Percentiles rank a stretch among this genome's conserved stretches.
These are phyloP conservation scores for Phellinidium pouzarii DNA, from an alignment of 1,284 basidiomycete species.

Conservation along the genomic window DNA sequence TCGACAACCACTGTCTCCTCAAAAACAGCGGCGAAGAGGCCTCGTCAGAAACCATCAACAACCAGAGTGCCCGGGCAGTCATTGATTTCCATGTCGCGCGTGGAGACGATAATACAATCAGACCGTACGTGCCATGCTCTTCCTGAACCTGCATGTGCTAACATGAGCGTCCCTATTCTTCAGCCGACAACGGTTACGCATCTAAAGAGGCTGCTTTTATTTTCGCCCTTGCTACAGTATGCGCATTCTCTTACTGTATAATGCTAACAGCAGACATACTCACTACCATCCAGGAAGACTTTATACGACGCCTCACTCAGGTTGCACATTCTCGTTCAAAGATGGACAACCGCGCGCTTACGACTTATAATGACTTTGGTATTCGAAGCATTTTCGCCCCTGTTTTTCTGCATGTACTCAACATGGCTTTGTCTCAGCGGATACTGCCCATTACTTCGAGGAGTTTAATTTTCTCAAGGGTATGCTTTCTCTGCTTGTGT, in stretches of 20 bases:
- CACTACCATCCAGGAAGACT: slow-evolving; percentile 54
- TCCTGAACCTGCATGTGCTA: background rate
- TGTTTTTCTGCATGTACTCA: slow-evolving; percentile 8
- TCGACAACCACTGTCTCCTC: slow-evolving; percentile 1
- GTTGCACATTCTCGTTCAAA: slow-evolving; percentile 52
- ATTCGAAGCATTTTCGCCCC: slow-evolving; percentile 20
- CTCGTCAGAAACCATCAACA: slow-evolving; percentile 31
- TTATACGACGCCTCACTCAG: slow-evolving; percentile 59
- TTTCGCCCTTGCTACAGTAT: slow-evolving; percentile 63
- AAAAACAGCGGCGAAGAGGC: slow-evolving; percentile 23
- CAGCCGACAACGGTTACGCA: slow-evolving; percentile 49
- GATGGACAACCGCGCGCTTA: slow-evolving; percentile 40
- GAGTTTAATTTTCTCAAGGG: slow-evolving; percentile 68
- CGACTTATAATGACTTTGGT: slow-evolving; percentile 71
- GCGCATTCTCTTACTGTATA: slow-evolving; percentile 23
- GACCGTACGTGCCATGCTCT: slow-evolving; percentile 43
- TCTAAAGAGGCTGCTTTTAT: slow-evolving; percentile 70
- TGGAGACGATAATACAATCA: slow-evolving; percentile 66
- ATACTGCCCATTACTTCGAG: slow-evolving; percentile 49
- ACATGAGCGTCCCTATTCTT: slow-evolving; percentile 30
- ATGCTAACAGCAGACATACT: slow-evolving; percentile 6
- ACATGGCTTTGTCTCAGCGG: slow-evolving; percentile 33
- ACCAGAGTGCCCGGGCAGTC: slow-evolving; percentile 55
- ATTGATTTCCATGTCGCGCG: slow-evolving; percentile 48
- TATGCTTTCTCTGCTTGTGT: slow-evolving; percentile 24